Evolutionary conservation across 805 yeast genomes (phyloP).

Genomic region (Candida awuae): DNA sequence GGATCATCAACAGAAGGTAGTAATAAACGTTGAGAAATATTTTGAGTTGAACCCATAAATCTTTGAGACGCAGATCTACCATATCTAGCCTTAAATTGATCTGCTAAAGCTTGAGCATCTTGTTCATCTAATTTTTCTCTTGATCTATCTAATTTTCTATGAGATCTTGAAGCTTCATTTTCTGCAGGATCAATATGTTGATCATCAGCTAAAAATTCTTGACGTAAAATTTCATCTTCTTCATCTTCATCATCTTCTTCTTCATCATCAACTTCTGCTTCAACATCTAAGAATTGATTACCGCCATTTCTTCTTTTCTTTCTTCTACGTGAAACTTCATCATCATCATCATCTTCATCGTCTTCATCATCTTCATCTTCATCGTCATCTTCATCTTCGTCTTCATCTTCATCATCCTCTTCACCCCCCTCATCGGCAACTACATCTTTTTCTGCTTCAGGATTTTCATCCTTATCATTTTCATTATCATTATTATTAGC

Average conservation of each 20-base stretch:
- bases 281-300: constrained; percentile 93
- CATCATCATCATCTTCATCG: constrained; percentile 51
- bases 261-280: constrained; percentile 97
- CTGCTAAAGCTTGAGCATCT: constrained; percentile 92
- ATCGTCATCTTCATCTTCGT: constrained; percentile 24
- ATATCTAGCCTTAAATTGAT: constrained; percentile 83
- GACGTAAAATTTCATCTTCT: constrained; percentile 81
- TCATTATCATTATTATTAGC: constrained; percentile 1
- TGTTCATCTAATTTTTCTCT: constrained; percentile 83
- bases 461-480: not conserved
- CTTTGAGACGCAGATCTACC: constrained; percentile 77
- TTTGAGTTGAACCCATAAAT: constrained; percentile 75
- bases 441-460: constrained; percentile 13
- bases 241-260: constrained; percentile 92
- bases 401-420: constrained; percentile 15
- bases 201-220: constrained; percentile 75
- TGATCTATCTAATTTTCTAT: constrained; percentile 78
- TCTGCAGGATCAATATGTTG: constrained; percentile 36
- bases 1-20: constrained; percentile 97
- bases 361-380: constrained; percentile 38
- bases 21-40: constrained; percentile 86
- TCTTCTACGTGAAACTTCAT: constrained; percentile 41
- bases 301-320: constrained; percentile 42
- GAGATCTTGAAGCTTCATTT: constrained; percentile 55
- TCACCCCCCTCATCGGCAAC: constrained; percentile 14